phyloP scores from a whole-genome alignment of 306 rosid genomes.

The Corylus americana region DNA sequence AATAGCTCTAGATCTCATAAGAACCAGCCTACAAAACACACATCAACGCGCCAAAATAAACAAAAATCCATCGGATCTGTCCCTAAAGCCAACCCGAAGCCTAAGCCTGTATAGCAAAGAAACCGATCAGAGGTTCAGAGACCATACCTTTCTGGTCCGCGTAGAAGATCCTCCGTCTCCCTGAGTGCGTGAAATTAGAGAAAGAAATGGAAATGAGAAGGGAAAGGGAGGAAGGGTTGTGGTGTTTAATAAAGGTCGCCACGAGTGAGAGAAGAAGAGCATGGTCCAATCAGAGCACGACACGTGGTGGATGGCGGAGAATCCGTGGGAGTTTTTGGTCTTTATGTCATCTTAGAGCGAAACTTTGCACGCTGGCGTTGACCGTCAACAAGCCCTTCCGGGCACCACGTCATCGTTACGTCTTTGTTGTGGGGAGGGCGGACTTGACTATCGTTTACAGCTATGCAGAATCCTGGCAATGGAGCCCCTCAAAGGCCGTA shows the following conservation, averaged over 20 bases:
- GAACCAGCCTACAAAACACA: neutral
- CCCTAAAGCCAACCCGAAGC: conserved; percentile 12
- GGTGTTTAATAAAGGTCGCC: conserved; percentile 32
- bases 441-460: neutral
- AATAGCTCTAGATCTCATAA: conserved; percentile 20
- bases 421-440: neutral
- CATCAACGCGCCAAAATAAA: neutral
- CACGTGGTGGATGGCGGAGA: conserved; percentile 39
- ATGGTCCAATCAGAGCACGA: conserved; percentile 38
- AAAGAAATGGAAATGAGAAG: neutral
- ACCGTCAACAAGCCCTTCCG: conserved; percentile 26
- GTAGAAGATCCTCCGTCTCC: conserved; percentile 12
- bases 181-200: conserved; percentile 7
- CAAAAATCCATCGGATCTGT: conserved; percentile 1
- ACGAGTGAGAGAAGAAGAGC: conserved; percentile 12
- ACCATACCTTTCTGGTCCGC: conserved; percentile 18
- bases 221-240: neutral
- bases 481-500: neutral
- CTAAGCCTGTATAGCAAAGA: neutral
- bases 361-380: conserved; percentile 32
- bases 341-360: neutral
- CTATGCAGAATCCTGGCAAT: neutral
- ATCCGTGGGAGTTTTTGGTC: conserved; percentile 38
- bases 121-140: neutral
- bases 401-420: neutral